phyloP scores from a whole-genome alignment of 805 yeast species.

The Lipomyces kockii region DNA sequence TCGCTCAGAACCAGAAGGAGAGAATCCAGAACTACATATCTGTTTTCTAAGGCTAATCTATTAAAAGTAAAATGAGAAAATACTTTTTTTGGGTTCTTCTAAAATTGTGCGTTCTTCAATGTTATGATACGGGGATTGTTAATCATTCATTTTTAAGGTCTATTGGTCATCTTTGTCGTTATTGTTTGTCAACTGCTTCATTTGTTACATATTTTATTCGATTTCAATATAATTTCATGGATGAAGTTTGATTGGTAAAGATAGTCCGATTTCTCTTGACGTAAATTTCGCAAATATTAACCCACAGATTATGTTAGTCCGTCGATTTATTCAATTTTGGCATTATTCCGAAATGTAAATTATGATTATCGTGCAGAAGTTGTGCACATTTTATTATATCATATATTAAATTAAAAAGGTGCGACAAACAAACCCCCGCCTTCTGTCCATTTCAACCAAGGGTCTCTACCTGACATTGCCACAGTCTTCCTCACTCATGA shows the following conservation, averaged over 20 bases:
- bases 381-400: background rate
- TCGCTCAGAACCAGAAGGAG: constrained; percentile 97
- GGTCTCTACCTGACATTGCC: background rate
- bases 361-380: background rate
- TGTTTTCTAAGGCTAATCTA: constrained; percentile 60
- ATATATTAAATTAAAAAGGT: too few species aligned
- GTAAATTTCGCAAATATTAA: too few species aligned
- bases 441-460: background rate
- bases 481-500: background rate
- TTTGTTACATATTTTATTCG: constrained; percentile 3
- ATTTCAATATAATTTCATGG: background rate
- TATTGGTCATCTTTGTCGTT: background rate
- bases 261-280: background rate
- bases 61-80: background rate
- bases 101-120: background rate
- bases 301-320: too few species aligned
- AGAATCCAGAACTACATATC: constrained; percentile 88
- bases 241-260: background rate
- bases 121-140: constrained; percentile 1
- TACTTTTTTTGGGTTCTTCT: background rate
- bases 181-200: background rate
- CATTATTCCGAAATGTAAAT: background rate
- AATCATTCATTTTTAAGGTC: background rate
- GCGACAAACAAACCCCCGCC: too few species aligned
- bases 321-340: background rate